phyloP scores from a whole-genome alignment of 1,284 basidiomycete genomes.

The Puccinia hordei region DNA sequence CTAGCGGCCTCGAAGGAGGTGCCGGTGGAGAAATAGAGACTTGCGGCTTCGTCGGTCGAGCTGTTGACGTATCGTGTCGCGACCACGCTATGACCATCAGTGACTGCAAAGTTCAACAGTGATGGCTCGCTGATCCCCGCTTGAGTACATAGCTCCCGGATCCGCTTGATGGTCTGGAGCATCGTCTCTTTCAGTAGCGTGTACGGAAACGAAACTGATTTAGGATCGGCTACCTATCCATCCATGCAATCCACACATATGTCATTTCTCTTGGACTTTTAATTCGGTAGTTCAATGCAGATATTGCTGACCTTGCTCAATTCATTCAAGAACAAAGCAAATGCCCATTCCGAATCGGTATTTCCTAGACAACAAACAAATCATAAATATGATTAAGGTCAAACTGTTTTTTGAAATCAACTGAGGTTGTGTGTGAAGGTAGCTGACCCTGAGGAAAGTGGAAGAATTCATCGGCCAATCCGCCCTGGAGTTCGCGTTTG shows the following conservation, averaged over 20 bases:
- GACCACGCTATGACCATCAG: conserved; percentile 88
- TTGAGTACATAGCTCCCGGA: conserved; percentile 77
- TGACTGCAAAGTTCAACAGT: conserved; percentile 93
- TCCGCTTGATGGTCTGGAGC: conserved; percentile 75
- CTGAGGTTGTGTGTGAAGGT: too few species aligned
- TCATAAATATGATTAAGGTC: neutral
- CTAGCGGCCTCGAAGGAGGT: conserved; percentile 56
- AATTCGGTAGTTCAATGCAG: neutral
- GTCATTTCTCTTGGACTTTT: too few species aligned
- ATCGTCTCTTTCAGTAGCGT: conserved; percentile 74
- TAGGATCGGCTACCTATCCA: conserved; percentile 73
- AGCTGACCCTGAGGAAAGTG: conserved; percentile 74
- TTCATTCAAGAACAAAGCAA: conserved; percentile 73
- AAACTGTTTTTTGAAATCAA: too few species aligned
- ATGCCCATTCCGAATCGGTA: conserved; percentile 90
- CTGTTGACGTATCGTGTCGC: conserved; percentile 94
- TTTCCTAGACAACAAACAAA: neutral
- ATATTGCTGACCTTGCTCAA: conserved; percentile 67
- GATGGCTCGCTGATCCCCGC: conserved; percentile 74
- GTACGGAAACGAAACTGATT: conserved; percentile 71
- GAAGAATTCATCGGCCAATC: conserved; percentile 78
- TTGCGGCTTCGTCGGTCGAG: conserved; percentile 86
- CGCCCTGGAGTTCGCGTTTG: conserved; percentile 75
- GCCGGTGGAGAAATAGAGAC: conserved; percentile 63
- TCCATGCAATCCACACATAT: neutral